A percentile compares a stretch with the other conserved stretches of the same genome.
Conservation (phyloP, 2,329 filamentous ascomycete genomes). For the Tolypocladium capitatum region DNA sequence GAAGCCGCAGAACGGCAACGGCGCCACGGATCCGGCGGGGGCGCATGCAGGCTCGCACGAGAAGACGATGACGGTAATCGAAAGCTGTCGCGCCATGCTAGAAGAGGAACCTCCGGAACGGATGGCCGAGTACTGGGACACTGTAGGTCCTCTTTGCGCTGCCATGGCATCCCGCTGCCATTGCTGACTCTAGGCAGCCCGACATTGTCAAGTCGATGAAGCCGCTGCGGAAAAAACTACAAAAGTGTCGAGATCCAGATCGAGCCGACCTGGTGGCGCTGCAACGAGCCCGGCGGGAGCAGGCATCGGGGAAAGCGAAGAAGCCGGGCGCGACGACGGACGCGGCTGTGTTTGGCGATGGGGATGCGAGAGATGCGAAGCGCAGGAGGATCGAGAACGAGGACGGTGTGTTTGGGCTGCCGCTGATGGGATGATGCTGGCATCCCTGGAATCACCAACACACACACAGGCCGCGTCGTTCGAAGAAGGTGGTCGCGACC, state of each 20-base stretch:
- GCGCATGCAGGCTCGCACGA: constrained; percentile 20
- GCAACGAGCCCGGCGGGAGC: constrained; percentile 49
- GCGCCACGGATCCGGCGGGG: constrained; percentile 10
- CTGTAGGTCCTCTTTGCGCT: constrained; percentile 20
- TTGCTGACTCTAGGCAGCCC: constrained; percentile 16
- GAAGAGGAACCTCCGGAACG: constrained; percentile 43
- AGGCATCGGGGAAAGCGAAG: constrained; percentile 31
- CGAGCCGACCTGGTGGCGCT: constrained; percentile 58
- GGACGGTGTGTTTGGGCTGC: constrained; percentile 36
- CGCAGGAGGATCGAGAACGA: constrained; percentile 28
- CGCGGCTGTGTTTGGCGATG: constrained; percentile 31
- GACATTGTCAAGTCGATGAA: constrained; percentile 34
- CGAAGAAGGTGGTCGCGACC: neutral
- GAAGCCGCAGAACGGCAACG: constrained; percentile 18
- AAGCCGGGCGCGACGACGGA: constrained; percentile 26
- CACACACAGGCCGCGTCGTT: neutral
- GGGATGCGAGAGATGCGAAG: constrained; percentile 26
- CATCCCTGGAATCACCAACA: neutral
- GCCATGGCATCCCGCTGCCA: neutral
- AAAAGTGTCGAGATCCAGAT: constrained; percentile 60
- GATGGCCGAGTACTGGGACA: constrained; percentile 39
- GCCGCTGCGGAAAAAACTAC: constrained; percentile 54
- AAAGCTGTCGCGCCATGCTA: constrained; percentile 39
- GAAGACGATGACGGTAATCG: constrained; percentile 36
- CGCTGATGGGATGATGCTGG: constrained; percentile 16